A percentile compares a stretch with the other conserved stretches of the same genome.
Evolutionary conservation across 2,329 filamentous ascomycete genomes (phyloP).

Genomic region (Fusarium phyllophilum): DNA sequence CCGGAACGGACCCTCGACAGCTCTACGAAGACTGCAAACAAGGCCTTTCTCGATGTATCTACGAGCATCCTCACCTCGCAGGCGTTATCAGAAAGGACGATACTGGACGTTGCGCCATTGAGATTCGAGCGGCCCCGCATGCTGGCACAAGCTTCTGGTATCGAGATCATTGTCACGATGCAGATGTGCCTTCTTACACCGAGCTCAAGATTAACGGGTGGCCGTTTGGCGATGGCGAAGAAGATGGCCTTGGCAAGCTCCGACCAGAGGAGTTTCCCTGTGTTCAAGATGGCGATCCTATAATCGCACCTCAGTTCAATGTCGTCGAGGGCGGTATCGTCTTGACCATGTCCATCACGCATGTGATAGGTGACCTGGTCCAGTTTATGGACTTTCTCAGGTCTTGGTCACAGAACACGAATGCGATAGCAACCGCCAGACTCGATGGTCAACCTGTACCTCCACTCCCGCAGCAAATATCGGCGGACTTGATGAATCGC

Average conservation of each 20-base stretch:
- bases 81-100: conserved; percentile 8
- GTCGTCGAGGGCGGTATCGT: conserved; percentile 3
- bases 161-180: not conserved
- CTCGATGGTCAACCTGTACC: not conserved
- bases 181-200: conserved; percentile 1
- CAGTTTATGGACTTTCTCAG: conserved; percentile 8
- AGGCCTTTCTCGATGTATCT: conserved; percentile 4
- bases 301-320: conserved; percentile 12
- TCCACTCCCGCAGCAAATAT: not conserved
- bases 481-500: conserved; percentile 1
- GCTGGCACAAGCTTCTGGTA: conserved; percentile 4
- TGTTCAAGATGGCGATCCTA: conserved; percentile 2
- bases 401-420: conserved; percentile 9
- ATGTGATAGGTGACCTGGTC: conserved; percentile 10
- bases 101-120: conserved; percentile 2
- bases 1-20: not conserved
- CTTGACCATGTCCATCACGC: conserved; percentile 13
- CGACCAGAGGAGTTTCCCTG: not conserved
- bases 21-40: conserved; percentile 16
- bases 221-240: conserved; percentile 7
- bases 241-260: conserved; percentile 9
- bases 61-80: conserved; percentile 10
- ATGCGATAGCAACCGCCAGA: not conserved
- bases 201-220: not conserved
- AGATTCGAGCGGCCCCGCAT: not conserved